These are phyloP conservation scores for Coprinellus aureogranulatus DNA, from an alignment of 768 basidiomycete genomes.

Conservation along the genomic window DNA sequence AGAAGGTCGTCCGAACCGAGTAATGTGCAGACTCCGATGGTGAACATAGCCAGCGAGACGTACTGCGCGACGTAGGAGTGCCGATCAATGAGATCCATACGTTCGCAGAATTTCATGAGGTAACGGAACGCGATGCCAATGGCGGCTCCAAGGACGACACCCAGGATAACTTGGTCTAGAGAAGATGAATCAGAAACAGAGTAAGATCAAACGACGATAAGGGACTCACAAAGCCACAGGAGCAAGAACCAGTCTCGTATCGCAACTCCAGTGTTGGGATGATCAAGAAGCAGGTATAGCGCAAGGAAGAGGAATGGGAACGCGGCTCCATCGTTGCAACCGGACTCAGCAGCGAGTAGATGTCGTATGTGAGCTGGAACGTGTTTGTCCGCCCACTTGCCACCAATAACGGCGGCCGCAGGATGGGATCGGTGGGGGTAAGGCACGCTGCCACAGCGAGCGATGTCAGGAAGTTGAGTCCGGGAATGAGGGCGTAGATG, in stretches of 20 bases:
- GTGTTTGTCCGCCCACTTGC: constrained; percentile 97
- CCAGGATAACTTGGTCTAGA: constrained; percentile 75
- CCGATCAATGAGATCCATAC: constrained; percentile 83
- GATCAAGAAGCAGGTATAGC: constrained; percentile 79
- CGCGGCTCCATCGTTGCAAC: constrained; percentile 95
- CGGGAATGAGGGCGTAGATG: constrained; percentile 89
- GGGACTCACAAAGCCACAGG: constrained; percentile 76
- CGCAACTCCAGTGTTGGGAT: constrained; percentile 53
- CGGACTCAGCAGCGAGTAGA: constrained; percentile 71
- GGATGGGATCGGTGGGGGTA: constrained; percentile 92
- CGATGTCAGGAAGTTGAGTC: constrained; percentile 83
- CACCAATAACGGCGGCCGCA: constrained; percentile 92
- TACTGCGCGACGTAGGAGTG: constrained; percentile 95
- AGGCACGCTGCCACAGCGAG: constrained; percentile 90
- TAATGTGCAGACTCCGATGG: constrained; percentile 79
- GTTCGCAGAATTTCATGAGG: constrained; percentile 91
- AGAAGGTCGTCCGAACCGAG: constrained; percentile 93
- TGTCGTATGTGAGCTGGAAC: constrained; percentile 81
- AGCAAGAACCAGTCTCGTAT: constrained; percentile 85
- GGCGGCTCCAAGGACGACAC: constrained; percentile 67
- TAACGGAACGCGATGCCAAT: constrained; percentile 81
- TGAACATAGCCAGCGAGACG: constrained; percentile 76
- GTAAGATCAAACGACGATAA: constrained; percentile 2
- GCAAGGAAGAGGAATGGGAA: constrained; percentile 93
- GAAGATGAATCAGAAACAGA: constrained; percentile 12